Evolutionary conservation across 805 yeast genomes (phyloP), one percentile per base, ranked within the genome.

Genomic region (Saturnispora silvae): DNA sequence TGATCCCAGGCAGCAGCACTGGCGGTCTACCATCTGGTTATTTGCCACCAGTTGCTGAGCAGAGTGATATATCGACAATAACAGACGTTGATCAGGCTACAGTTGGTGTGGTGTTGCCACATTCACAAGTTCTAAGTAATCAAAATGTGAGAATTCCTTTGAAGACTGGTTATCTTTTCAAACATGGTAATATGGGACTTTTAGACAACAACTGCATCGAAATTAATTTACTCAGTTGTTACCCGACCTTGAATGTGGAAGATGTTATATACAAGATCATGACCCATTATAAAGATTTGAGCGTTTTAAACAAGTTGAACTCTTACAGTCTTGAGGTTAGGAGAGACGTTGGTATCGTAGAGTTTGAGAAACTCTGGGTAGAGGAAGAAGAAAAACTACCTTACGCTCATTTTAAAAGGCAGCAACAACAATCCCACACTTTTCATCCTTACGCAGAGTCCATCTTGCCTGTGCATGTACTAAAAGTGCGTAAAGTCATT

Each of bases 381-480:
- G 46, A 42, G 6, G 38, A 42, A 15, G 41, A 37, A 5, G 47
- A 44, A 25, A 44, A 35, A 16, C 31, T 38, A 19, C 47, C 40
- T 14, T 47, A 44, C 24, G 28, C 38, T 4, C 49, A 47, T 10
- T 45, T 40, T 26, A 37, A 38, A 24, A 38, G 37, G 28, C 42
- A 40, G 35, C 50, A 44, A 20, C 31, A 25, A 20, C 31, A 31
- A 18, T 27, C 20, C 15, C 13, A 14, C 6, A 11, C 13, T 15
- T n/a, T 24, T 3, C 34, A 31, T 4, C 26, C 29, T 30, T 37
- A 40, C 5, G 49, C 46, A 4, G 52, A 29, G 11, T 59, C 70
- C 0, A 56, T 76, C 27, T 62, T 75, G 3, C 94, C 94, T 19
- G 78, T 86, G 79, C 89, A 82, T 53, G 67, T 81, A 18, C 56